Percentiles rank a stretch among this genome's conserved stretches.
Conservation (phyloP, 176 grass and related monocot species). For the Saccharum spontaneum region DNA sequence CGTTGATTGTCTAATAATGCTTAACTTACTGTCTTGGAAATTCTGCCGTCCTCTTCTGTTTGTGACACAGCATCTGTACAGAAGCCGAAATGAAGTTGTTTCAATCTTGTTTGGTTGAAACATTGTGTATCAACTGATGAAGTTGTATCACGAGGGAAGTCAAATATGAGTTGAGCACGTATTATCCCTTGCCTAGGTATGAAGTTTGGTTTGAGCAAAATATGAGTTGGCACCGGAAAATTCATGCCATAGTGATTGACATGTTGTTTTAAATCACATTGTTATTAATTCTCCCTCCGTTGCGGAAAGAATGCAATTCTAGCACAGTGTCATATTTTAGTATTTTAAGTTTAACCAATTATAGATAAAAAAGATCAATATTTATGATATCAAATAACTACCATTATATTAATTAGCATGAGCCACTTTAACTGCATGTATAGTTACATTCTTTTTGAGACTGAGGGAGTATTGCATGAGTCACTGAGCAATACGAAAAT, state of each 20-base stretch:
- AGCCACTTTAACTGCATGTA: no score
- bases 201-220: background rate
- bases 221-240: background rate
- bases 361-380: no score
- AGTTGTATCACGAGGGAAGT: background rate
- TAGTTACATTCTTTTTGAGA: no score
- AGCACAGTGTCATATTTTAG: no score
- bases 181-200: background rate
- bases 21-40: background rate
- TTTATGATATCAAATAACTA: no score
- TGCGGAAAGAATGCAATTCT: no score
- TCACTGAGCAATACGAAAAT: background rate
- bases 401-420: no score
- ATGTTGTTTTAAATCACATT: no score
- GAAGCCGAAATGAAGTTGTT: background rate
- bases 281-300: no score
- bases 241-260: background rate
- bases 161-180: background rate
- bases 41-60: background rate
- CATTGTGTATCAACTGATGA: background rate
- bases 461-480: no score
- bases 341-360: no score
- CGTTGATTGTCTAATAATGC: background rate
- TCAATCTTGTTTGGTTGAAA: slow-evolving; percentile 5
- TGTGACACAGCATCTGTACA: slow-evolving; percentile 11